These are phyloP conservation scores for Aspergillus egyptiacus DNA, from an alignment of 495 filamentous ascomycete genomes.

Conservation along the genomic window DNA sequence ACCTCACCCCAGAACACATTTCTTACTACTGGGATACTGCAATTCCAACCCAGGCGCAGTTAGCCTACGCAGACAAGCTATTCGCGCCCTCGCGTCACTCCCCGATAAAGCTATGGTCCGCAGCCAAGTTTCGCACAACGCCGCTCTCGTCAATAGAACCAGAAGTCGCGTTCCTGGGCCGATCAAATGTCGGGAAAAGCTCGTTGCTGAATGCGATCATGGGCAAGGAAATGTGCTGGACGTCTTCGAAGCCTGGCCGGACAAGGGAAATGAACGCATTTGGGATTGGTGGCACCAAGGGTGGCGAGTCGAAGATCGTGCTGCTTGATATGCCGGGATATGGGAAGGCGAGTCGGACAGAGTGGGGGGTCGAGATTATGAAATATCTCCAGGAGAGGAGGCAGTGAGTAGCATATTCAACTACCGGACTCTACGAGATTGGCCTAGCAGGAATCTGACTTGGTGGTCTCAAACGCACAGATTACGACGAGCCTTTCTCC, in stretches of 20 bases:
- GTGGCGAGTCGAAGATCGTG: constrained; percentile 49
- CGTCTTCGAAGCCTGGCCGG: constrained; percentile 65
- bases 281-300: constrained; percentile 57
- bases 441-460: background rate
- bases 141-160: constrained; percentile 35
- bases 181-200: constrained; percentile 90
- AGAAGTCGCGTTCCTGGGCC: constrained; percentile 69
- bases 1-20: constrained; percentile 33
- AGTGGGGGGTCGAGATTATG: constrained; percentile 82
- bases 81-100: constrained; percentile 51
- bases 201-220: constrained; percentile 80
- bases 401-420: constrained; percentile 43
- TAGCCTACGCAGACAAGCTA: constrained; percentile 51
- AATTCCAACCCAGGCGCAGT: constrained; percentile 48
- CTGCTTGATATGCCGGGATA: constrained; percentile 95
- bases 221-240: constrained; percentile 52
- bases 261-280: constrained; percentile 84
- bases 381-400: constrained; percentile 70
- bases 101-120: constrained; percentile 64
- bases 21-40: constrained; percentile 54
- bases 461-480: constrained; percentile 12
- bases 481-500: constrained; percentile 71
- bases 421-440: too few relatives aligned
- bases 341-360: constrained; percentile 64
- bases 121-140: constrained; percentile 64